Evolutionary conservation across 1,284 basidiomycete genomes (phyloP).

Genomic region (Pseudozyma tsukubaensis): DNA sequence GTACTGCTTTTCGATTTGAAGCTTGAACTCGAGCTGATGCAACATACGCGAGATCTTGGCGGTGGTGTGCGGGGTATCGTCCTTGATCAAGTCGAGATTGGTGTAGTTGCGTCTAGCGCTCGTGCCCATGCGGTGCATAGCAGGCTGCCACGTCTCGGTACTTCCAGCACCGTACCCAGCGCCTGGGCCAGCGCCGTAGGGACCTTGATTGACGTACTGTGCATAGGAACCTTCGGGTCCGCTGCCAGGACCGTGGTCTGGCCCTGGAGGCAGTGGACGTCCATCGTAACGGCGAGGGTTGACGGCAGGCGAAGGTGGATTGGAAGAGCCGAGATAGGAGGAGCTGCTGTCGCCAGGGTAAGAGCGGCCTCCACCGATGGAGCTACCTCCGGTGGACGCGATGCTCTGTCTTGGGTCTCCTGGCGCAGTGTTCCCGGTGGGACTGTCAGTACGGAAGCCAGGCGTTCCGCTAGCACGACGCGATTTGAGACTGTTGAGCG

Average conservation of each 20-base stretch:
- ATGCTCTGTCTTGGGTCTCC: slow-evolving; percentile 45
- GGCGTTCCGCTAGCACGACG: slow-evolving; percentile 72
- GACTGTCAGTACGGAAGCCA: slow-evolving; percentile 42
- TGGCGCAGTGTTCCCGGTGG: slow-evolving; percentile 32
- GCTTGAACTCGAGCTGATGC: slow-evolving; percentile 98
- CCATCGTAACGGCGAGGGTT: slow-evolving; percentile 51
- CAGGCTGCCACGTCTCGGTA: slow-evolving; percentile 51
- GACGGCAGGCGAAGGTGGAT: slow-evolving; percentile 41
- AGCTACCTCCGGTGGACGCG: slow-evolving; percentile 31
- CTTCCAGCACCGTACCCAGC: slow-evolving; percentile 21
- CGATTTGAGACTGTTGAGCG: slow-evolving; percentile 81
- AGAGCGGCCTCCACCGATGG: slow-evolving; percentile 20
- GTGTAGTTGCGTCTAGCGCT: slow-evolving; percentile 60
- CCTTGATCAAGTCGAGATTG: slow-evolving; percentile 85
- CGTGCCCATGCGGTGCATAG: slow-evolving; percentile 59
- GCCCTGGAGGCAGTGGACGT: slow-evolving; percentile 42
- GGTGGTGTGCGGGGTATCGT: slow-evolving; percentile 94
- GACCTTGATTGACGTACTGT: slow-evolving; percentile 47
- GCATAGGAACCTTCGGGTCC: slow-evolving; percentile 35
- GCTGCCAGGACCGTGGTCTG: slow-evolving; percentile 8
- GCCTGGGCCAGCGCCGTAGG: slow-evolving; percentile 29
- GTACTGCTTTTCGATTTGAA: slow-evolving; percentile 98
- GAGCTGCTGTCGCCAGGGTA: slow-evolving; percentile 56
- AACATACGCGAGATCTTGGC: slow-evolving; percentile 98
- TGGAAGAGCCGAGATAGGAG: slow-evolving; percentile 40